Base-by-base conservation (phyloP, 371 early-diverging fungal species). In the Rhizopus sp. region DNA sequence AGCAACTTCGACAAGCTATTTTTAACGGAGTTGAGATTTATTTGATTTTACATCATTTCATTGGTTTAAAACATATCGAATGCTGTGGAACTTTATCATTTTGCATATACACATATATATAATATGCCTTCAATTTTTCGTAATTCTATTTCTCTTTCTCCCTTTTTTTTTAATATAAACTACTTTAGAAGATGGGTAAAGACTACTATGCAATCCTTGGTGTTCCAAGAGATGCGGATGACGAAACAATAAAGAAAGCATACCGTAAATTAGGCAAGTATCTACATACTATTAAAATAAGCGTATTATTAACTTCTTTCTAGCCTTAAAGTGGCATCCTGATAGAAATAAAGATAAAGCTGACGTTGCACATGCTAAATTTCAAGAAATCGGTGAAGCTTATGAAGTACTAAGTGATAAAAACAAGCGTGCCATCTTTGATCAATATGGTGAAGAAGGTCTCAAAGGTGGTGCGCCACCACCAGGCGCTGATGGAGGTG, bases 341-440 rank as follows among this genome's bases (percentile, higher is more conserved):
- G 80, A 80, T 56, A 58, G 80, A 50, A 80, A 80, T 54, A 77
- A 80, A 45, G 76, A 75, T 42, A 64, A 67, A 4, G 49, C 57
- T 6, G 68, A 67, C 39, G 59, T 57, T 13, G 66, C 70, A 9
- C 52, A 69, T 6, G 47, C 65, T n/a, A 69, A 65, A 38, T 69
- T 69, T 40, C 65, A 69, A 57, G 89, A 90, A 53, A 69, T 96
- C 4, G 85, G 87, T 10, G 95, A 94, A 76, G 99, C 99, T 5
- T 99, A 95, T 73, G 97, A 98, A 72, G 91, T 95, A n/a, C 83
- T 99, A 5, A 93, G 93, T 42, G 98, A 99, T 71, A 87, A 86
- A 67, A 74, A 93, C 60, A 93, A 93, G 70, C 87, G 93, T 30
- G 78, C 88, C 35, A 78, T 94, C 31, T 95, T 91, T 74, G 95